A percentile compares a stretch with the other conserved stretches of the same genome.
phyloP scores from a whole-genome alignment of 2,329 filamentous ascomycete species.

The Pezicula rhizophila region DNA sequence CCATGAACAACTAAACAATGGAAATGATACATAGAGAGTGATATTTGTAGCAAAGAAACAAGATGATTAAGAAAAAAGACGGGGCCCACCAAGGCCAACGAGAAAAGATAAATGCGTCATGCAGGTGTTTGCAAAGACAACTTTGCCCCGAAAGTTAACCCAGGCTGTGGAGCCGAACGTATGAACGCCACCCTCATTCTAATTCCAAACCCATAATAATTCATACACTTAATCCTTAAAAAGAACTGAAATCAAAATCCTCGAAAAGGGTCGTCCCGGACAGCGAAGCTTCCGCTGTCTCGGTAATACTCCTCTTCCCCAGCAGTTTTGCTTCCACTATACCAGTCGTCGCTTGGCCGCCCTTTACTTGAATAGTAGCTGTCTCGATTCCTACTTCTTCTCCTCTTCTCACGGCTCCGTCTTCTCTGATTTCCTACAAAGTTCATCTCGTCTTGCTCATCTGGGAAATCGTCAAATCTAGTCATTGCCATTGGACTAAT shows the following conservation, averaged over 20 bases:
- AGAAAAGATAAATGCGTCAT: too few species aligned
- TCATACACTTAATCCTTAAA: not conserved
- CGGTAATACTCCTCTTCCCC: constrained; percentile 47
- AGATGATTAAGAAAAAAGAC: too few species aligned
- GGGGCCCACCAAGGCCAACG: too few species aligned
- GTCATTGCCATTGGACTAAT: constrained; percentile 55
- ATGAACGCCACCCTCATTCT: constrained; percentile 4
- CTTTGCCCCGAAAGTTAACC: too few species aligned
- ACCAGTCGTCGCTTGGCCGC: constrained; percentile 41
- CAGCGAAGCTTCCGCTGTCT: constrained; percentile 31
- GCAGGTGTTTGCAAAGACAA: too few species aligned
- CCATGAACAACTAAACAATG: too few species aligned
- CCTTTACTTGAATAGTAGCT: constrained; percentile 21
- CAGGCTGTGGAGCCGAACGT: not conserved
- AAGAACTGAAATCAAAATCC: constrained; percentile 41
- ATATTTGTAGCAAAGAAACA: too few species aligned
- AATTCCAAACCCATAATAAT: not conserved
- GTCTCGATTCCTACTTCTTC: constrained; percentile 23
- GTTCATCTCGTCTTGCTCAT: constrained; percentile 28
- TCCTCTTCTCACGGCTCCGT: constrained; percentile 20
- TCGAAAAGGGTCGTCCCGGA: constrained; percentile 51
- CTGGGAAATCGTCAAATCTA: constrained; percentile 23
- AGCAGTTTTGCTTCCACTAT: constrained; percentile 39
- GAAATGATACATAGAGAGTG: too few species aligned
- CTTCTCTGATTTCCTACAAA: constrained; percentile 19